Evolutionary conservation across 2,329 filamentous ascomycete species (phyloP).

Genomic region (Pyrenochaeta sp.): DNA sequence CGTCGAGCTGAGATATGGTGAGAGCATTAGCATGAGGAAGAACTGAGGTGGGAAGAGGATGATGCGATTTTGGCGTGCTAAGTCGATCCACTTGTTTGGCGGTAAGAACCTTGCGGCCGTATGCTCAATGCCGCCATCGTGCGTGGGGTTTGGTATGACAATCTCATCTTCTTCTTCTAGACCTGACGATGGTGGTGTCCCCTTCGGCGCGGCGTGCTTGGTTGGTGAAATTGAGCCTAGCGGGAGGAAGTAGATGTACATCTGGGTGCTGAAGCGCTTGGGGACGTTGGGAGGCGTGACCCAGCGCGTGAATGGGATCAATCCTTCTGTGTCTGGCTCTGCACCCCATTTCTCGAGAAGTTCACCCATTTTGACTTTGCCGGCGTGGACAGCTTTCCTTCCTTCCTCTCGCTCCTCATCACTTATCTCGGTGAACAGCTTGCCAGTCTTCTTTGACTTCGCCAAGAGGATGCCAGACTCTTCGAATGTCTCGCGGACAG

Average conservation of each 20-base stretch:
- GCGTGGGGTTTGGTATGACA: conserved; percentile 73
- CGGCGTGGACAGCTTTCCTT: conserved; percentile 73
- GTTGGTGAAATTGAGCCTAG: conserved; percentile 50
- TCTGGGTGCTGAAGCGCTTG: conserved; percentile 90
- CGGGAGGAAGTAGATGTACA: conserved; percentile 94
- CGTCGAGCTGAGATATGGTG: conserved; percentile 59
- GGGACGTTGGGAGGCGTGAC: conserved; percentile 78
- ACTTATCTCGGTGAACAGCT: conserved; percentile 67
- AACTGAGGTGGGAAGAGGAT: conserved; percentile 92
- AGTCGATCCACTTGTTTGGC: conserved; percentile 72
- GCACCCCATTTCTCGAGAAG: conserved; percentile 69
- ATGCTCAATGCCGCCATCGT: conserved; percentile 74
- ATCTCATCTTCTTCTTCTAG: conserved; percentile 56
- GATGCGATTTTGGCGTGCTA: conserved; percentile 71
- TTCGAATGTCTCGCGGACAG: conserved; percentile 92
- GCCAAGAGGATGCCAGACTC: conserved; percentile 90
- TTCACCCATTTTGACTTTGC: conserved; percentile 70
- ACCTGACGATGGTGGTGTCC: conserved; percentile 41
- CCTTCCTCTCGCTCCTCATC: conserved; percentile 70
- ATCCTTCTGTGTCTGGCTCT: conserved; percentile 69
- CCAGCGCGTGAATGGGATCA: conserved; percentile 91
- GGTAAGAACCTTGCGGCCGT: conserved; percentile 82
- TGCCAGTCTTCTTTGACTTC: conserved; percentile 57
- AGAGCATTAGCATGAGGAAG: conserved; percentile 71
- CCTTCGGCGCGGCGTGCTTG: conserved; percentile 39